Conservation (phyloP, 1,284 basidiomycete species). For the Golubevia sp. region DNA sequence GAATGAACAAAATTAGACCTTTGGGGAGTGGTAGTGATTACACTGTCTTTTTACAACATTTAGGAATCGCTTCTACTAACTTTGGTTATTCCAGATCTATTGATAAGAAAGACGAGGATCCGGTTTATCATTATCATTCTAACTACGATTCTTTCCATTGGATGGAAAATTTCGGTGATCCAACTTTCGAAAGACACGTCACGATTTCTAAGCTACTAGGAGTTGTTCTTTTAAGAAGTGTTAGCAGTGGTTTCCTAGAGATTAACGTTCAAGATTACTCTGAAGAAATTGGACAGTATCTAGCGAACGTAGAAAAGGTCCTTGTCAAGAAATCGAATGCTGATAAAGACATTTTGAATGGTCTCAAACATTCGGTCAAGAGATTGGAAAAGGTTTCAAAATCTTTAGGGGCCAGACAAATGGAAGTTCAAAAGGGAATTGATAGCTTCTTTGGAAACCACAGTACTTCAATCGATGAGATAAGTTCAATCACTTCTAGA, state of each 20-base stretch:
- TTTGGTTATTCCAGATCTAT: slow-evolving; percentile 50
- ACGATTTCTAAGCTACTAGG: slow-evolving; percentile 41
- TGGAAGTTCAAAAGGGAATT: slow-evolving; percentile 8
- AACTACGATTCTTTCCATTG: slow-evolving; percentile 78
- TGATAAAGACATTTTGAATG: slow-evolving; percentile 7
- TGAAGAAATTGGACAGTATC: slow-evolving; percentile 24
- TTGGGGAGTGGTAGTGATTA: slow-evolving; percentile 70
- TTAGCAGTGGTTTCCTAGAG: slow-evolving; percentile 26
- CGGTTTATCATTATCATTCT: slow-evolving; percentile 76
- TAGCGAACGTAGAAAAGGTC: slow-evolving; percentile 23
- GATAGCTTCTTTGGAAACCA: slow-evolving; percentile 3
- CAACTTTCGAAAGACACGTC: slow-evolving; percentile 73
- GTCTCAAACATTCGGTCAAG: slow-evolving; percentile 14
- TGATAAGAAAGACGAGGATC: slow-evolving; percentile 63
- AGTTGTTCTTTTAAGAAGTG: slow-evolving; percentile 32
- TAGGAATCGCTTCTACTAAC: slow-evolving; percentile 62
- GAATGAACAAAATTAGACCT: slow-evolving; percentile 16
- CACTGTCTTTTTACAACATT: slow-evolving; percentile 72
- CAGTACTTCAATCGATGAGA: too few species aligned
- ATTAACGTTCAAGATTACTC: slow-evolving; percentile 38
- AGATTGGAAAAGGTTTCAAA: slow-evolving; percentile 14
- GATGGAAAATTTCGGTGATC: slow-evolving; percentile 77
- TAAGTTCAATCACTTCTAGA: slow-evolving; percentile 1
- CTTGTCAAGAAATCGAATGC: slow-evolving; percentile 6
- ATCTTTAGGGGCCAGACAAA: slow-evolving; percentile 16